A percentile compares a stretch with the other conserved stretches of the same genome.
Evolutionary conservation across 352 stramenopile genomes (phyloP).

Genomic region (Pythium folliculosum): DNA sequence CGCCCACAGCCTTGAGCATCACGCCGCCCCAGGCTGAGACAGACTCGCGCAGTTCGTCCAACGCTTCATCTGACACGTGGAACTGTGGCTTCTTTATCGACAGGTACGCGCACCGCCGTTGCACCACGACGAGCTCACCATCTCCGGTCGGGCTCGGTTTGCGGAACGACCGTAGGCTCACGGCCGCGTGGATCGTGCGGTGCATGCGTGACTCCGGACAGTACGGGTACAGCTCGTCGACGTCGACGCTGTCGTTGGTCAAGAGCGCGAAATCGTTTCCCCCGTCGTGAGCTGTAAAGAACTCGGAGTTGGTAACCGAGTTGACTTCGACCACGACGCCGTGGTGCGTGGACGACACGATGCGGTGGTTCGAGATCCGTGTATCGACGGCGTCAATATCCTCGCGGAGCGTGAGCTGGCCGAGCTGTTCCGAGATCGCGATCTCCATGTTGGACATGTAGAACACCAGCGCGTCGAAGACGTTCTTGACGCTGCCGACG

Average conservation of each 20-base stretch:
- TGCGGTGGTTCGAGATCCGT: conserved; percentile 42
- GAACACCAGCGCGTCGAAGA: conserved; percentile 50
- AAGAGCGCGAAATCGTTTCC: conserved; percentile 27
- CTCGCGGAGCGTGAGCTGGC: conserved; percentile 50
- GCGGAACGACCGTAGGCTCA: conserved; percentile 21
- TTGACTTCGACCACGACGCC: conserved; percentile 28
- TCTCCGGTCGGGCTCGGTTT: not conserved
- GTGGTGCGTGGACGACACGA: conserved; percentile 37
- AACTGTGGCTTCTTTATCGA: conserved; percentile 9
- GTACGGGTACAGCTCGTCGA: conserved; percentile 56
- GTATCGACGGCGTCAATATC: conserved; percentile 42
- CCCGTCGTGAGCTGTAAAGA: conserved; percentile 28
- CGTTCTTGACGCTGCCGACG: conserved; percentile 44
- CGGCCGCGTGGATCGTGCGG: conserved; percentile 26
- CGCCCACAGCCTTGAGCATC: conserved; percentile 9
- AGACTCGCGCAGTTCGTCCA: conserved; percentile 1
- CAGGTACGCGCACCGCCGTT: conserved; percentile 10
- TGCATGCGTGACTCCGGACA: conserved; percentile 26
- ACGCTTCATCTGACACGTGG: conserved; percentile 1
- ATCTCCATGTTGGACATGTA: conserved; percentile 65
- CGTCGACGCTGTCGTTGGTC: conserved; percentile 40
- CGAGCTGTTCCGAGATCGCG: conserved; percentile 49
- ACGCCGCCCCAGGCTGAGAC: conserved; percentile 1
- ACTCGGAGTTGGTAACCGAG: conserved; percentile 31
- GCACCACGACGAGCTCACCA: conserved; percentile 9